phyloP scores from a whole-genome alignment of 305 asterid genomes.

The Fraxinus sp. region DNA sequence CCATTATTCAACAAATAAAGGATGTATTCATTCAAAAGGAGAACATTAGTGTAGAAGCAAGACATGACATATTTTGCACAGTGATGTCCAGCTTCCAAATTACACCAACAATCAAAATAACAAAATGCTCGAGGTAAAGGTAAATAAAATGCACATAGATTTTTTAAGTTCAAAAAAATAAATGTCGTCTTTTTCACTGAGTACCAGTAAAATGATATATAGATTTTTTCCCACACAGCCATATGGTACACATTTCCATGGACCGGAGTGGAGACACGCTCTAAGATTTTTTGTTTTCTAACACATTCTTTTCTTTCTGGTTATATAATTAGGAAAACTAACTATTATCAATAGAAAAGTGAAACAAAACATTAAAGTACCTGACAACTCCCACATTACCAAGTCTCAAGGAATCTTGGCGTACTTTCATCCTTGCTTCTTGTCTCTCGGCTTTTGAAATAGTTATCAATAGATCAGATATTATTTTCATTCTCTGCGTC shows the following conservation, averaged over 20 bases:
- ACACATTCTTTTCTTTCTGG: neutral
- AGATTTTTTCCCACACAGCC: neutral
- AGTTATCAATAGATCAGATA: slow-evolving; percentile 86
- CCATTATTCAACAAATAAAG: neutral
- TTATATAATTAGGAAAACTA: neutral
- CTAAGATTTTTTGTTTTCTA: neutral
- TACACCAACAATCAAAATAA: neutral
- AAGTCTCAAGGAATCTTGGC: slow-evolving; percentile 89
- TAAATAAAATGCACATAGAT: neutral
- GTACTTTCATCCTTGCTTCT: slow-evolving; percentile 93
- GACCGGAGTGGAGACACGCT: neutral
- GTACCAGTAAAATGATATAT: neutral
- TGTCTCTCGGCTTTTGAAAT: slow-evolving; percentile 95
- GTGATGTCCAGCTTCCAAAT: neutral
- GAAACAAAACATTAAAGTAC: slow-evolving; percentile 35
- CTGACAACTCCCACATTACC: slow-evolving; percentile 93
- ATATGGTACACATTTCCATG: neutral
- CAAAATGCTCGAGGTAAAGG: neutral
- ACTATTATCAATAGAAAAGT: neutral
- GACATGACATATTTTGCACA: neutral
- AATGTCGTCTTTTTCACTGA: neutral
- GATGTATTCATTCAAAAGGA: neutral
- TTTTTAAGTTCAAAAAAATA: neutral
- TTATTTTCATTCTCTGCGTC: slow-evolving; percentile 79
- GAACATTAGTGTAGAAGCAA: neutral